Evolutionary conservation across 1,284 basidiomycete species (phyloP).

Genomic region (Cryptococcus amylolentus): DNA sequence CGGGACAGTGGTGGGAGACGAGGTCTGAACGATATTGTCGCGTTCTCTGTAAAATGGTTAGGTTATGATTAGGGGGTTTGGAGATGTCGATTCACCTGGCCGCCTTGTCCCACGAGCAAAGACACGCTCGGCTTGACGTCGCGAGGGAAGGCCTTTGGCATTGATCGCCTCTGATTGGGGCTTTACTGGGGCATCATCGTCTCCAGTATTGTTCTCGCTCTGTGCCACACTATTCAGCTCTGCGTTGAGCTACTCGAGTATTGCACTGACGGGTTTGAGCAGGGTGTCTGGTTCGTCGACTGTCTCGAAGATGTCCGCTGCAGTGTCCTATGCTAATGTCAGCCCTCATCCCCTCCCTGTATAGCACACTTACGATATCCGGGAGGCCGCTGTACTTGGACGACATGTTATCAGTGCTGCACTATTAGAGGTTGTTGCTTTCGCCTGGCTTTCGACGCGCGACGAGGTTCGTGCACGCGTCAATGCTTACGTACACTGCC

Average conservation of each 20-base stretch:
- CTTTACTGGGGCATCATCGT: constrained; percentile 16
- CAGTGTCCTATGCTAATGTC: constrained; percentile 65
- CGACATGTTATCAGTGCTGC: constrained; percentile 15
- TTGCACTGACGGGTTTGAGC: constrained; percentile 27
- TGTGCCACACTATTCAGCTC: not conserved
- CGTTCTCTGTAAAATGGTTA: constrained; percentile 8
- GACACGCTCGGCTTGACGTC: constrained; percentile 23
- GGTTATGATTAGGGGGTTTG: too few species aligned
- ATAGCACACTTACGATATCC: constrained; percentile 66
- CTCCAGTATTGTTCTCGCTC: constrained; percentile 22
- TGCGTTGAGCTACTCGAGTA: not conserved
- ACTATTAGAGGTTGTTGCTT: not conserved
- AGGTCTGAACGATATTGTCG: constrained; percentile 16
- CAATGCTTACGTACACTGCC: too few species aligned
- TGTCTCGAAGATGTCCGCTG: constrained; percentile 88
- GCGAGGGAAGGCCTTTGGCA: constrained; percentile 20
- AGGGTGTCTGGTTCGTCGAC: constrained; percentile 57
- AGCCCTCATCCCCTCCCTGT: not conserved
- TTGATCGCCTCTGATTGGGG: constrained; percentile 26
- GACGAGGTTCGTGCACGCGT: too few species aligned
- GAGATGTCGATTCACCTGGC: not conserved
- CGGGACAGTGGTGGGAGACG: constrained; percentile 19
- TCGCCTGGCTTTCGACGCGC: too few species aligned
- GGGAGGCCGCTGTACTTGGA: constrained; percentile 82
- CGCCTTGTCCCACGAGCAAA: constrained; percentile 24